phyloP scores from a whole-genome alignment of 495 filamentous ascomycete genomes.

The Tuber umbilicatum region DNA sequence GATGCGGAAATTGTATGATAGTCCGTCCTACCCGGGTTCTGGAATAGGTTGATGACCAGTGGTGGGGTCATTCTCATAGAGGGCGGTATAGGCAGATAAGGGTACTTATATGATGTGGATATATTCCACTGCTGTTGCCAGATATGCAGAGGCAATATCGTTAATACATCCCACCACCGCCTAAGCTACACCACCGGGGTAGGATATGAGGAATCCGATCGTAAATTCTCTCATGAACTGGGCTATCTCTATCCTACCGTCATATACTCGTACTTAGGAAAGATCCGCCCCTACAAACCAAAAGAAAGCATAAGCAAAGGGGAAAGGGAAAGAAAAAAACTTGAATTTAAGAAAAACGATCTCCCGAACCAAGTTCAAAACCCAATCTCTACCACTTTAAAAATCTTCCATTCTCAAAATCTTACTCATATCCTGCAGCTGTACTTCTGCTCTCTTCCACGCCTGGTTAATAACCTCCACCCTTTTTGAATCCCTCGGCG shows the following conservation, averaged over 20 bases:
- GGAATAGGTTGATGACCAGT: too few species aligned
- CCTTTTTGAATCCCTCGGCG: not conserved
- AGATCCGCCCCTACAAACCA: not conserved
- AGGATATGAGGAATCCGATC: not conserved
- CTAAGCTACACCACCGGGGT: not conserved
- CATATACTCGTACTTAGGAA: not conserved
- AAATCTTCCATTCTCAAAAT: constrained; percentile 4
- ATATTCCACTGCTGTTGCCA: not conserved
- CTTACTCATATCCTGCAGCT: not conserved
- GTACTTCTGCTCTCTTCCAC: not conserved
- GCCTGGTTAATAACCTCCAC: not conserved
- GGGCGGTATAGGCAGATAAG: not conserved
- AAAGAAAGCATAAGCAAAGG: not conserved
- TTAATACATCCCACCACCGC: not conserved
- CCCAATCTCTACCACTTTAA: not conserved
- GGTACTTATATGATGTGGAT: not conserved
- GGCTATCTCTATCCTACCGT: not conserved
- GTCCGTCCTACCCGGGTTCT: not conserved
- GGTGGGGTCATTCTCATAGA: not conserved
- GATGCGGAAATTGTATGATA: not conserved
- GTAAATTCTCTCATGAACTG: not conserved
- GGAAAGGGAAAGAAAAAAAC: not conserved
- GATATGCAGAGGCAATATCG: not conserved
- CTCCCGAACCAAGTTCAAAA: not conserved
- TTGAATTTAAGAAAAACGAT: not conserved